Conservation (phyloP, 371 early-diverging fungal genomes). For the Lichtheimia ramosa region DNA sequence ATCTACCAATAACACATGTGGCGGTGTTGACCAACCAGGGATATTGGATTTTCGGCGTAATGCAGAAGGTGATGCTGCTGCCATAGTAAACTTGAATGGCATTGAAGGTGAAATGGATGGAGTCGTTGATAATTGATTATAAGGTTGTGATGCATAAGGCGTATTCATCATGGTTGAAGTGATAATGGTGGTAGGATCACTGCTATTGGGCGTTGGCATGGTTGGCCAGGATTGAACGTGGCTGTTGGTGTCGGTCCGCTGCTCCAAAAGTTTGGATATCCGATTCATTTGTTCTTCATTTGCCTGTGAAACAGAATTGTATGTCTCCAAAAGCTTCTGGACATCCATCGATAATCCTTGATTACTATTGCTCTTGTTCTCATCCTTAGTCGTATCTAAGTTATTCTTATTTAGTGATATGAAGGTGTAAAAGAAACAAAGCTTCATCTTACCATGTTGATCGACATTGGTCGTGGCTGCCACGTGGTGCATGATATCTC, state of each 20-base stretch:
- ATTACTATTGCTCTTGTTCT: not conserved
- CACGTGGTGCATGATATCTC: conserved; percentile 57
- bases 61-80: not conserved
- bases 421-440: too few relatives aligned
- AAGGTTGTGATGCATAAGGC: not conserved
- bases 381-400: too few relatives aligned
- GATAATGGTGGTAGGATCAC: not conserved
- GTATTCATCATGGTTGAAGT: not conserved
- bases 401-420: too few relatives aligned
- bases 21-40: conserved; percentile 63
- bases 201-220: not conserved
- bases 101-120: conserved; percentile 3
- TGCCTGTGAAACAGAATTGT: conserved; percentile 10
- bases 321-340: conserved; percentile 12
- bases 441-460: too few relatives aligned
- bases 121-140: not conserved
- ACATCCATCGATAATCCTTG: not conserved
- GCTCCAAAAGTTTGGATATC: conserved; percentile 10
- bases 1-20: conserved; percentile 73
- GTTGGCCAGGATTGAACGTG: too few relatives aligned
- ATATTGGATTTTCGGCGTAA: conserved; percentile 28
- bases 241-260: not conserved
- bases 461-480: not conserved
- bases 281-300: conserved; percentile 16
- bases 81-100: conserved; percentile 8